A percentile compares a stretch with the other conserved stretches of the same genome.
phyloP scores from a whole-genome alignment of 441 rosid genomes.

The Capsella rubella region DNA sequence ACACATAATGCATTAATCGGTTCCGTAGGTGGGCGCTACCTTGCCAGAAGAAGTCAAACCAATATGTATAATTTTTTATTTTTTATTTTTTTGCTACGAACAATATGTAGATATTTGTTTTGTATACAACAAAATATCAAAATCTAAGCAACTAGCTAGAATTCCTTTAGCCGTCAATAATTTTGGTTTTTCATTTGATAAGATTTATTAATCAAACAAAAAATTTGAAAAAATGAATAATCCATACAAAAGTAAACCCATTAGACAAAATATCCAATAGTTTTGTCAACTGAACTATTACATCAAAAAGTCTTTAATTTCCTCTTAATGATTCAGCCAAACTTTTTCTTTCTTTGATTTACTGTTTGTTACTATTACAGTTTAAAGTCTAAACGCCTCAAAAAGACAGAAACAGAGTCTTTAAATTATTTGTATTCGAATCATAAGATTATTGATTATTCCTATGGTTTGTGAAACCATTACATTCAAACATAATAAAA shows the following conservation, averaged over 20 bases:
- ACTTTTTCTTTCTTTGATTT: background rate
- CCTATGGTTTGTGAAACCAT: background rate
- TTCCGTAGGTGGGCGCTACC: background rate
- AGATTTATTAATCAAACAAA: too few species aligned
- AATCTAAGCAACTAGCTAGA: too few species aligned
- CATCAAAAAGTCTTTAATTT: background rate
- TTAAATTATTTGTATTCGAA: background rate
- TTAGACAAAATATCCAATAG: too few species aligned
- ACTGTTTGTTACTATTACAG: background rate
- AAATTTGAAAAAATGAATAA: too few species aligned
- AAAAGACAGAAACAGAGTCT: background rate
- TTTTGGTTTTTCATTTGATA: too few species aligned
- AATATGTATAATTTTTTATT: too few species aligned
- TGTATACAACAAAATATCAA: background rate
- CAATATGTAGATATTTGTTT: too few species aligned
- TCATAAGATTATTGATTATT: background rate
- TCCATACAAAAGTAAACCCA: too few species aligned
- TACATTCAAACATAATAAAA: background rate
- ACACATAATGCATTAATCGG: background rate
- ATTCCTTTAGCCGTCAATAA: too few species aligned
- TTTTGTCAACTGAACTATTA: background rate
- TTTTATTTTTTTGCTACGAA: background rate
- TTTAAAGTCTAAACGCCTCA: background rate
- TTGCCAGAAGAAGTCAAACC: background rate
- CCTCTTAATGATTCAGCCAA: background rate